Conservation (phyloP, 495 filamentous ascomycete genomes). For the Gamarada debralockiae region DNA sequence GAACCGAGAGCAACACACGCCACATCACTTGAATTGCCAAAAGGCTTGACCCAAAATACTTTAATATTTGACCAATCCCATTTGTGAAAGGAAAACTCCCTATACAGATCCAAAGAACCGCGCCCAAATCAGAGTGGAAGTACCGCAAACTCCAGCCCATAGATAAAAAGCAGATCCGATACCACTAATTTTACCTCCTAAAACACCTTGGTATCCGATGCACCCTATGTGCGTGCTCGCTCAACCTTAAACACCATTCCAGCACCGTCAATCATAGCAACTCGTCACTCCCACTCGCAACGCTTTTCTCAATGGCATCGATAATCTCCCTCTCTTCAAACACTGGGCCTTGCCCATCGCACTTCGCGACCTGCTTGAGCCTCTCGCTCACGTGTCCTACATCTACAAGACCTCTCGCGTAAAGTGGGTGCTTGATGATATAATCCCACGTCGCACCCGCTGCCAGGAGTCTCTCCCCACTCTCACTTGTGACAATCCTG, state of each 20-base stretch:
- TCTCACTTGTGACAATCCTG: slow-evolving; percentile 62
- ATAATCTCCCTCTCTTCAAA: slow-evolving; percentile 76
- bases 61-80: too few relatives aligned
- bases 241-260: not conserved
- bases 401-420: slow-evolving; percentile 78
- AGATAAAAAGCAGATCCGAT: not conserved
- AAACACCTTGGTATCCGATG: slow-evolving; percentile 10
- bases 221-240: not conserved
- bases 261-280: slow-evolving; percentile 48
- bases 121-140: too few relatives aligned
- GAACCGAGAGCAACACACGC: too few relatives aligned
- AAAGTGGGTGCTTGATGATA: slow-evolving; percentile 79
- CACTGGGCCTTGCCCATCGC: slow-evolving; percentile 86
- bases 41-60: too few relatives aligned
- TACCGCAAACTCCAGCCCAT: too few relatives aligned
- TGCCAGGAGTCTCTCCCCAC: slow-evolving; percentile 73
- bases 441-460: slow-evolving; percentile 86
- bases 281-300: slow-evolving; percentile 68
- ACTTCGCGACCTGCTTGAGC: slow-evolving; percentile 73
- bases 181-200: not conserved
- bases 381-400: slow-evolving; percentile 72
- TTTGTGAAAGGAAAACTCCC: too few relatives aligned
- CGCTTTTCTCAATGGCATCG: slow-evolving; percentile 73
- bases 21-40: too few relatives aligned
- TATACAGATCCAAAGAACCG: too few relatives aligned